phyloP scores from a whole-genome alignment of 176 grass and related monocot species.

The Cenchrus purpureus region DNA sequence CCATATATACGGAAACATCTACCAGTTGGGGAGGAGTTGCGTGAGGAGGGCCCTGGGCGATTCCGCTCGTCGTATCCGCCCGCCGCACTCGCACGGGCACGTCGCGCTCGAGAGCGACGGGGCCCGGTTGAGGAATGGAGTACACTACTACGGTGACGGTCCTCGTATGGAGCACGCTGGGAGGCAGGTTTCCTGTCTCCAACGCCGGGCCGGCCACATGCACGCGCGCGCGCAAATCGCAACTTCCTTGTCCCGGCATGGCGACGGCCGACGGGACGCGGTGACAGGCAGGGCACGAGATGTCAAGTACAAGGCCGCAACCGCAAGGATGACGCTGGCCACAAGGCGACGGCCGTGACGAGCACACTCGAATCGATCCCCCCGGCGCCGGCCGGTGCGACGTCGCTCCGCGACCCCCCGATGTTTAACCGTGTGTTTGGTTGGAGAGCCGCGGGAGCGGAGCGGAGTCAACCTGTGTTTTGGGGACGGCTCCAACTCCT shows the following conservation, averaged over 20 bases:
- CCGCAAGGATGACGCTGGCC: not conserved
- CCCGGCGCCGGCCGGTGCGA: not conserved
- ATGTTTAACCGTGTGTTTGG: no score
- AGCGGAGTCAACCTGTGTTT: no score
- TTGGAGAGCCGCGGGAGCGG: no score
- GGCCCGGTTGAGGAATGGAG: not conserved
- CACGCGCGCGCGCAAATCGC: not conserved
- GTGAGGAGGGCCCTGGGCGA: not conserved
- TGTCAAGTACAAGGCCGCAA: not conserved
- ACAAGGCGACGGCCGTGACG: not conserved
- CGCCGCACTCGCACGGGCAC: no score
- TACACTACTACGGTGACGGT: not conserved
- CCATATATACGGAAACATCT: not conserved
- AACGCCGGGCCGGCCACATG: no score
- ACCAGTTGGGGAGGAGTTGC: not conserved
- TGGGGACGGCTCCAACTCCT: no score
- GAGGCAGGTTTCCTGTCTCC: not conserved
- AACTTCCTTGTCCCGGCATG: not conserved
- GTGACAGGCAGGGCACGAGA: not conserved
- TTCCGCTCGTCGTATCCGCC: not conserved
- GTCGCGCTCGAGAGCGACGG: not conserved
- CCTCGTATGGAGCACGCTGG: not conserved
- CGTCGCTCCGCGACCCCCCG: not conserved
- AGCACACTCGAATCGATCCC: not conserved
- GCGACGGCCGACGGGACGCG: not conserved